Percentiles rank a stretch among this genome's conserved stretches.
Conservation (phyloP, 176 grass and related monocot genomes). For the Bolboschoenus planiculmis region DNA sequence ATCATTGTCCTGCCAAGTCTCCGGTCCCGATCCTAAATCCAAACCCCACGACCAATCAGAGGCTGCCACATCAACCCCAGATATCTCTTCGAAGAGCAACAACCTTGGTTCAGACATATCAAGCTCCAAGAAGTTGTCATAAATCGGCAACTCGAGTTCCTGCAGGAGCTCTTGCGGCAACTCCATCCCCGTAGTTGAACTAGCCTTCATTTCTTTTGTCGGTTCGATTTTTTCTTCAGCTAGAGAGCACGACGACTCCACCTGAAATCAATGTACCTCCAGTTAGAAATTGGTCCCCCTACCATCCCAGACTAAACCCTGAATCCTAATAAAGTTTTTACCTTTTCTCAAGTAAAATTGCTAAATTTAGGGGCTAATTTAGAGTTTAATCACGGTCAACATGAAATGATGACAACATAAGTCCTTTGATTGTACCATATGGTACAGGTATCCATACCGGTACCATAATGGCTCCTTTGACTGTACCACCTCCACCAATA, state of each 20-base stretch:
- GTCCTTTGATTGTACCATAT: too few species aligned
- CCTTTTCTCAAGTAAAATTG: neutral
- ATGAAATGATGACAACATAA: neutral
- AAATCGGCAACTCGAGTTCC: slow-evolving; percentile 26
- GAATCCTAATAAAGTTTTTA: neutral
- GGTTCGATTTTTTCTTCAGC: slow-evolving; percentile 18
- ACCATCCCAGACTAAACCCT: neutral
- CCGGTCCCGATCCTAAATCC: slow-evolving; percentile 3
- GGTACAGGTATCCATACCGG: neutral
- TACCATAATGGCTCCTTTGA: slow-evolving; percentile 1
- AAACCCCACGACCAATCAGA: slow-evolving; percentile 30
- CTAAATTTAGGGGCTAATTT: neutral
- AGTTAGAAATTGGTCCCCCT: neutral
- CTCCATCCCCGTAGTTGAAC: neutral
- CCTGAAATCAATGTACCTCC: neutral
- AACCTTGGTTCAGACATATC: slow-evolving; percentile 50
- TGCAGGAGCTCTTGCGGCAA: slow-evolving; percentile 14
- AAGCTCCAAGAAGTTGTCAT: slow-evolving; percentile 18
- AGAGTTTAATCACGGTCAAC: neutral
- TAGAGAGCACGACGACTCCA: slow-evolving; percentile 18
- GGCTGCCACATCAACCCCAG: neutral
- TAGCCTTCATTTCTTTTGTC: neutral
- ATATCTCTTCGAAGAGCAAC: slow-evolving; percentile 26
- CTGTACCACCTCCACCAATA: neutral
- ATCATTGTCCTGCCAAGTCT: slow-evolving; percentile 54